Evolutionary conservation across 2,329 filamentous ascomycete genomes (phyloP).

Genomic region (Pezicula carpinea): DNA sequence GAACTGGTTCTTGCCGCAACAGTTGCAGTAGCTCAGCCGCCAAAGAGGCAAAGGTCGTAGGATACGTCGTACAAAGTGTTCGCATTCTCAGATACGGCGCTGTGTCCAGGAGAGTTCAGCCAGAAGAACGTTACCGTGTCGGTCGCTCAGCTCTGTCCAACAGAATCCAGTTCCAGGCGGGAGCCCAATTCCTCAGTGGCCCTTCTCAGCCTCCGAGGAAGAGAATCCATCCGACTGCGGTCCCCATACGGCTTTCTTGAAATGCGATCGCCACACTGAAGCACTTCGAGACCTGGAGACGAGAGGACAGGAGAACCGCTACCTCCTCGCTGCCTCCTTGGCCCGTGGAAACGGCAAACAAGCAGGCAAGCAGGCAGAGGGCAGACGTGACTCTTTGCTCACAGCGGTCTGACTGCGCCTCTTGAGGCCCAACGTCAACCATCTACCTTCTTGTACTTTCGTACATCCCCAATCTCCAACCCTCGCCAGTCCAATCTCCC

Average conservation of each 20-base stretch:
- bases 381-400: no score
- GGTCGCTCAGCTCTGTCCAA: not conserved
- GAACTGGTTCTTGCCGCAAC: not conserved
- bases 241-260: not conserved
- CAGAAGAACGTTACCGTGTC: not conserved
- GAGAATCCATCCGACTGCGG: not conserved
- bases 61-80: not conserved
- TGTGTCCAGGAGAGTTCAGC: constrained; percentile 1
- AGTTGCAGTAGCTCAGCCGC: not conserved
- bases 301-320: no score
- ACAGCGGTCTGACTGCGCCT: no score
- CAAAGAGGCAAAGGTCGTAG: not conserved
- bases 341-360: no score
- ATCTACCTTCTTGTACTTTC: not conserved
- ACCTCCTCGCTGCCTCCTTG: no score
- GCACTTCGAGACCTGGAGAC: not conserved
- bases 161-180: not conserved
- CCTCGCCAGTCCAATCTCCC: not conserved
- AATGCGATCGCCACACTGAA: not conserved
- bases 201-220: no score
- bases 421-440: not conserved
- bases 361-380: no score
- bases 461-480: not conserved
- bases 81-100: not conserved
- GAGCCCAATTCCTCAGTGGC: no score